A percentile compares a stretch with the other conserved stretches of the same genome.
Evolutionary conservation across 2,329 filamentous ascomycete genomes (phyloP).

Genomic region (Cadophora gregata): DNA sequence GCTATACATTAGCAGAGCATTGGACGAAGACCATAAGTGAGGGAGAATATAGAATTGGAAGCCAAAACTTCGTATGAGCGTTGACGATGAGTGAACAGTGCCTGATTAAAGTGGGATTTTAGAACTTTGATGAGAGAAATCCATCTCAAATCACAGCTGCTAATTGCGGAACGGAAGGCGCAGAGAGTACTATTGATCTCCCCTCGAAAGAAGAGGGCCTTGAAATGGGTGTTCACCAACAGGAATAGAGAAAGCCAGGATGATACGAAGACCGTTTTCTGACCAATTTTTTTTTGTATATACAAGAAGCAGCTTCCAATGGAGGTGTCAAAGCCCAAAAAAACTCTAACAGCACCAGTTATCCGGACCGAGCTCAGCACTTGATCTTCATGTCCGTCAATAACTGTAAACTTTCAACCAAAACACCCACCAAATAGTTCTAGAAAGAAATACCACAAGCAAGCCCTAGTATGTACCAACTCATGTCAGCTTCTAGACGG

Average conservation of each 20-base stretch:
- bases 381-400: neutral
- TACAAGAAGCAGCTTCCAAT: neutral
- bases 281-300: neutral
- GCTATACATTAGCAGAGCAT: neutral
- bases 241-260: neutral
- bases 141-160: neutral
- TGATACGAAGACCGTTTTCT: neutral
- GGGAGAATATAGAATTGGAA: too few species aligned
- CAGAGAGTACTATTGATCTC: neutral
- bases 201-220: neutral
- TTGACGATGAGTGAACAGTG: too few species aligned
- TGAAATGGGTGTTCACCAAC: neutral
- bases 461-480: too few species aligned
- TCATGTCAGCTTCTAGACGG: too few species aligned
- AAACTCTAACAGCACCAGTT: neutral
- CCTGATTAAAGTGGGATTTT: too few species aligned
- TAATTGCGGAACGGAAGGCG: neutral
- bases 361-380: neutral
- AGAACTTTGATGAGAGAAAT: too few species aligned
- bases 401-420: neutral
- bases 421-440: neutral
- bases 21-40: neutral
- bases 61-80: too few species aligned
- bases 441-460: neutral
- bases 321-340: neutral